These are phyloP conservation scores for Eutrema yunnanense DNA, from an alignment of 345 rosid species.

Conservation along the genomic window DNA sequence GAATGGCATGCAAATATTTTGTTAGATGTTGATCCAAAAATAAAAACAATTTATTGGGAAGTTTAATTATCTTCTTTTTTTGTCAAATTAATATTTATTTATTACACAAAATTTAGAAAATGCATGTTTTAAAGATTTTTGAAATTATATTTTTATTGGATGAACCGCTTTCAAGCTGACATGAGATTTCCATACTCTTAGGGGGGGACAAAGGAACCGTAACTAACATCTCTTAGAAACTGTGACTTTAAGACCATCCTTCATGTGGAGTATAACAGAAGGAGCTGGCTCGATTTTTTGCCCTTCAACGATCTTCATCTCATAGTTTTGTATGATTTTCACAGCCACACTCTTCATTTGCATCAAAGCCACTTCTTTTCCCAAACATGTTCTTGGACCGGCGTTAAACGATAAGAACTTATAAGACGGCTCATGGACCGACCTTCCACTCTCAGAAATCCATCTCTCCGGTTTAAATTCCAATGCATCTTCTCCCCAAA, in stretches of 20 bases:
- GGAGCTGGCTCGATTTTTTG: constrained; percentile 19
- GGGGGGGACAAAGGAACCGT: background rate
- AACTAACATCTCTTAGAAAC: constrained; percentile 12
- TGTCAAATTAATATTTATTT: no score
- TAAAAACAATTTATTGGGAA: no score
- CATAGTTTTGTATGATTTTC: constrained; percentile 18
- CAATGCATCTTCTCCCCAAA: constrained; percentile 31
- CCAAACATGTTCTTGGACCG: constrained; percentile 32
- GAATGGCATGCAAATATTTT: no score
- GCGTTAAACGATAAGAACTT: constrained; percentile 34
- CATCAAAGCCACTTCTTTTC: constrained; percentile 28
- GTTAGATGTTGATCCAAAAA: no score
- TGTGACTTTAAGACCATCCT: constrained; percentile 22
- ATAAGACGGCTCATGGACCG: constrained; percentile 30
- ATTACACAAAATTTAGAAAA: no score
- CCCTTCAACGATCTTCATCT: constrained; percentile 15
- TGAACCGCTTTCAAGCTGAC: background rate
- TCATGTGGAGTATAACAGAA: constrained; percentile 27
- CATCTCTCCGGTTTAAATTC: constrained; percentile 36
- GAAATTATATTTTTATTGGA: background rate
- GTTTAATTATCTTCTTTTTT: no score
- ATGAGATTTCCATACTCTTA: background rate
- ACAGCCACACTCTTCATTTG: constrained; percentile 26
- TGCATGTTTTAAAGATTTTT: no score
- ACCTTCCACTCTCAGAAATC: constrained; percentile 25